Conservation (phyloP, 148 eudicot genomes). For the Fagopyrum homotropicum region DNA sequence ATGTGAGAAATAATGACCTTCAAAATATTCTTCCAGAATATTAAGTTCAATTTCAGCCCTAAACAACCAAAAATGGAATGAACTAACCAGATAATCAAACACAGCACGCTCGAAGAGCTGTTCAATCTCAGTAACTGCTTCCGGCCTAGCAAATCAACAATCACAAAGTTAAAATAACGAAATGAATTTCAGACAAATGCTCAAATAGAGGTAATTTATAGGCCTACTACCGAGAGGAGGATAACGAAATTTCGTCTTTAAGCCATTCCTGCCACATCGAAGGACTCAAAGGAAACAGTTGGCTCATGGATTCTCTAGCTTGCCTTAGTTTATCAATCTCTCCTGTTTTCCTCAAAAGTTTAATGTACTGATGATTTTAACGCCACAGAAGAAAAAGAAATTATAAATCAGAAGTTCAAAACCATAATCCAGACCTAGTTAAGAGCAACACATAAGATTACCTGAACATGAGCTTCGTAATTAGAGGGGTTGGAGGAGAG, state of each 20-base stretch:
- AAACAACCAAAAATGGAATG: conserved; percentile 8
- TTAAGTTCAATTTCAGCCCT: too few species aligned
- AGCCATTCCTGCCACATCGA: conserved; percentile 95
- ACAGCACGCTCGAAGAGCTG: conserved; percentile 77
- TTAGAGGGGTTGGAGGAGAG: conserved; percentile 48
- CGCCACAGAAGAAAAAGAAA: not conserved
- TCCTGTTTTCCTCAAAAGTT: conserved; percentile 68
- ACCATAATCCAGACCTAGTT: not conserved
- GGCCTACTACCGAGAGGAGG: conserved; percentile 40
- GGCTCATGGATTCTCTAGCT: conserved; percentile 81
- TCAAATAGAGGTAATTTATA: not conserved
- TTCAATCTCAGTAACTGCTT: conserved; percentile 47
- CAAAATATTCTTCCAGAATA: not conserved
- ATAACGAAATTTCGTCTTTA: conserved; percentile 61
- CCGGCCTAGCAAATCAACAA: conserved; percentile 35
- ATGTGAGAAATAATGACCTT: not conserved
- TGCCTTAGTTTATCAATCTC: conserved; percentile 74
- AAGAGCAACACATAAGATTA: conserved; percentile 11
- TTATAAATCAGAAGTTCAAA: not conserved
- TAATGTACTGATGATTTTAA: conserved; percentile 50
- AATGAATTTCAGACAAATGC: not conserved
- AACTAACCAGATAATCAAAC: conserved; percentile 74
- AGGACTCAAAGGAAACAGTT: conserved; percentile 63
- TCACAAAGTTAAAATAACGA: not conserved
- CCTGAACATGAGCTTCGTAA: conserved; percentile 77